Evolutionary conservation across 2,329 filamentous ascomycete species (phyloP), one percentile per base, ranked within the genome.

Genomic region (Penicillium sp.): DNA sequence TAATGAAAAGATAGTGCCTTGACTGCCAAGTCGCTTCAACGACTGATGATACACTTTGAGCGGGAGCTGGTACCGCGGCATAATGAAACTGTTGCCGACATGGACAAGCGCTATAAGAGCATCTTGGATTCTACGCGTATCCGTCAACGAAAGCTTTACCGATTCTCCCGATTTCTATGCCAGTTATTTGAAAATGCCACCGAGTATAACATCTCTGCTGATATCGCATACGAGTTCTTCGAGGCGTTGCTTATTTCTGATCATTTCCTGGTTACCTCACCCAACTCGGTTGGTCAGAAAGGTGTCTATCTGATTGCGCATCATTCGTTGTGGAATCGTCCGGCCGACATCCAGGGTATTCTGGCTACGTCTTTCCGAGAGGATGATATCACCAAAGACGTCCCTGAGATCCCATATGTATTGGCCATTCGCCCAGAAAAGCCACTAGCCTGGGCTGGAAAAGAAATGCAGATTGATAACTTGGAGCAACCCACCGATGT

Each of bases 71-170:
- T 93, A 64, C 85, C 89, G 55, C 89, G 91, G 65, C 88, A 90
- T 1, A 91, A 92, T 65, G 93, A 98, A 75, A 89, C 88, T 55
- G 86, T 88, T 1, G 79, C 86, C 9, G 93, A 97, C 61, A 96
- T 97, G 89, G 96, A 95, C 74, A 97, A 96, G 78, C 87, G 95
- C 46, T 99, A 98, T 81, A 98, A 97, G 77, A 89, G 91, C 60
- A 92, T 93, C 61, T 80, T 99, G 2, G 95, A 99, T 73, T 98
- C 95, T 0, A 96, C 98, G 22, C 91, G 95, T 68, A 93, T 98
- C 56, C 87, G 95, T 22, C 95, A 99, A 76, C 86, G 95, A 74
- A 98, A 98, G 84, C 82, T 99, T 61, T 96, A 98, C 72, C 90
- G 95, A 58, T 98, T 98, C 76, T 95, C 91, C 19, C 86, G 92